Evolutionary conservation across 1,139 yeast species (phyloP).

Genomic region (Nakaseomyces sp.): DNA sequence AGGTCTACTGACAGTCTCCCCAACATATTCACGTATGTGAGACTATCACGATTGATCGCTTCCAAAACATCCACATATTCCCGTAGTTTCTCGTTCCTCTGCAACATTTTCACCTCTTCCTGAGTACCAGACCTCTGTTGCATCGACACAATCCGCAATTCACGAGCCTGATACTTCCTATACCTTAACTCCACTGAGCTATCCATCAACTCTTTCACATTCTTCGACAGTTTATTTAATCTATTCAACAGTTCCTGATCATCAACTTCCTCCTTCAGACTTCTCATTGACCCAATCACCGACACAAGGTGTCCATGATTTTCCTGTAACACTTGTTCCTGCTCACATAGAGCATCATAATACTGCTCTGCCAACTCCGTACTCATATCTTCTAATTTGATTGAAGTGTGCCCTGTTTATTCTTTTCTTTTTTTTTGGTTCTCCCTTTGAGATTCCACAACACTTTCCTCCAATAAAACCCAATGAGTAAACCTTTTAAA

Average conservation of each 20-base stretch:
- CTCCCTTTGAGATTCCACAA: too few species aligned
- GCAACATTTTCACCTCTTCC: slow-evolving; percentile 2
- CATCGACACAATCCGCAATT: slow-evolving; percentile 4
- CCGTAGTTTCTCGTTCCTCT: slow-evolving; percentile 9
- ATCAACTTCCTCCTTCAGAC: slow-evolving; percentile 13
- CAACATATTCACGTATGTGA: slow-evolving; percentile 24
- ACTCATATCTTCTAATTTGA: background rate
- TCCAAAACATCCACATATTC: slow-evolving; percentile 16
- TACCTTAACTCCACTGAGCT: slow-evolving; percentile 15
- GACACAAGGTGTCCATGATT: slow-evolving; percentile 15
- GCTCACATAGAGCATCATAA: slow-evolving; percentile 25
- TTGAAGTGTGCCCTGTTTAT: too few species aligned
- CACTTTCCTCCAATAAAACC: too few species aligned
- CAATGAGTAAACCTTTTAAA: too few species aligned
- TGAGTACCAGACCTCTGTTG: slow-evolving; percentile 8
- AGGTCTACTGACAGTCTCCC: slow-evolving; percentile 24
- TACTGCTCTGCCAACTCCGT: slow-evolving; percentile 10
- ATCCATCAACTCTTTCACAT: slow-evolving; percentile 11
- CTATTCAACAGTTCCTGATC: slow-evolving; percentile 14
- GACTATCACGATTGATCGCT: slow-evolving; percentile 14
- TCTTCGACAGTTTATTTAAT: slow-evolving; percentile 11
- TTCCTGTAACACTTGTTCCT: slow-evolving; percentile 21
- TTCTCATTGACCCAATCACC: slow-evolving; percentile 13
- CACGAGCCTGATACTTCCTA: slow-evolving; percentile 2
- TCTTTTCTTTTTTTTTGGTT: too few species aligned